These are phyloP conservation scores for Zizania palustris DNA, from an alignment of 202 grass and related monocot genomes.

Conservation along the genomic window DNA sequence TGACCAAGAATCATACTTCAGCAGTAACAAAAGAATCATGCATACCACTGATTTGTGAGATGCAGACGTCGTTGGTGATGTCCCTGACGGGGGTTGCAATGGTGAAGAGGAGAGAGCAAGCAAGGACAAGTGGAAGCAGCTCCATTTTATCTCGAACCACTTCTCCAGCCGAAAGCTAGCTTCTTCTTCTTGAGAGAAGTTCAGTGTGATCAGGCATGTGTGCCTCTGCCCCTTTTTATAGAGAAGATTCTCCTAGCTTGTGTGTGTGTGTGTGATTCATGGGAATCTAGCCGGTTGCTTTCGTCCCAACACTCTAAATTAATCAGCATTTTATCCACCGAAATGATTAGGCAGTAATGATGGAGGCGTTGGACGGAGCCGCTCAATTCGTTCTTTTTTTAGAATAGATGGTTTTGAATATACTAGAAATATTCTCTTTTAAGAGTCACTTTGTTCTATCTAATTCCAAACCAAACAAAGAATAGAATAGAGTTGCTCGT, in stretches of 20 bases:
- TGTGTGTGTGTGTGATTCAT: not conserved
- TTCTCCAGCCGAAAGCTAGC: constrained; percentile 13
- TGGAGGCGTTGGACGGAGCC: too few relatives aligned
- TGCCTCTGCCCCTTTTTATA: constrained; percentile 48
- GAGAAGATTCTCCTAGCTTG: not conserved
- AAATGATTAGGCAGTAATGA: not conserved
- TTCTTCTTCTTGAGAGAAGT: constrained; percentile 35
- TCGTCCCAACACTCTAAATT: constrained; percentile 17
- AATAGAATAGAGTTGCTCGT: too few relatives aligned
- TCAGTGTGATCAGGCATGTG: not conserved
- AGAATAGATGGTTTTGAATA: not conserved
- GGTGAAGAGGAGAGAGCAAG: constrained; percentile 54
- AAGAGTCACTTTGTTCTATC: too few relatives aligned
- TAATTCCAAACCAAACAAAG: too few relatives aligned
- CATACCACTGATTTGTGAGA: constrained; percentile 59
- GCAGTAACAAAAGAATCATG: not conserved
- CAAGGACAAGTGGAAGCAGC: constrained; percentile 51
- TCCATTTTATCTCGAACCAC: constrained; percentile 45
- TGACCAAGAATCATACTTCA: not conserved
- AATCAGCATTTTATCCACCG: not conserved
- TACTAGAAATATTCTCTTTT: too few relatives aligned
- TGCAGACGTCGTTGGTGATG: constrained; percentile 44
- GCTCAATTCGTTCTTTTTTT: not conserved
- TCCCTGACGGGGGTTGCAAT: constrained; percentile 37
- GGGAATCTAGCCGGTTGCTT: constrained; percentile 40